A percentile compares a stretch with the other conserved stretches of the same genome.
Evolutionary conservation across 345 rosid species (phyloP).

Genomic region (Schrenkiella parvula): DNA sequence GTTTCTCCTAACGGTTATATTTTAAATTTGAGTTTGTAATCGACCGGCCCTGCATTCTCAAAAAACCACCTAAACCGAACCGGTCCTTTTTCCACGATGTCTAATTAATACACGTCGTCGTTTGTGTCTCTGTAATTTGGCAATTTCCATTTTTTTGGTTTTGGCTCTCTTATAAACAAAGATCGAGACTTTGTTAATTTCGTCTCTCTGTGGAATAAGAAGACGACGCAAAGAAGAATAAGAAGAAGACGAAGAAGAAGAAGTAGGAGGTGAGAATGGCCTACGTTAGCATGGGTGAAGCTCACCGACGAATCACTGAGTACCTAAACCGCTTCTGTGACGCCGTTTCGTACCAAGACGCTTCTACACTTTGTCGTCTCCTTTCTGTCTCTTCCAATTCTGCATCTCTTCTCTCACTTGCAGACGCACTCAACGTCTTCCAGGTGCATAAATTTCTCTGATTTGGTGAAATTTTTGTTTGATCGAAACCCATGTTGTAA

Average conservation of each 20-base stretch:
- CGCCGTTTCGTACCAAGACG: slow-evolving; percentile 69
- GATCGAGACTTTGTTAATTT: background rate
- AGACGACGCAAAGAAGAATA: background rate
- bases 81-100: background rate
- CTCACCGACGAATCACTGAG: slow-evolving; percentile 79
- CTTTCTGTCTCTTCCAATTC: slow-evolving; percentile 70
- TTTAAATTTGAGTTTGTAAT: background rate
- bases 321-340: slow-evolving; percentile 72
- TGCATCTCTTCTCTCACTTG: slow-evolving; percentile 57
- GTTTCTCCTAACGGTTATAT: background rate
- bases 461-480: background rate
- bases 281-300: slow-evolving; percentile 77
- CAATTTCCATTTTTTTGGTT: background rate
- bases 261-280: slow-evolving; percentile 39
- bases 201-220: background rate
- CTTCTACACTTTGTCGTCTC: slow-evolving; percentile 56
- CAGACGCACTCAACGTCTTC: slow-evolving; percentile 76
- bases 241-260: slow-evolving; percentile 6
- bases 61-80: too few species aligned
- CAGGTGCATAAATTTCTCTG: slow-evolving; percentile 31
- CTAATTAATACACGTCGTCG: background rate
- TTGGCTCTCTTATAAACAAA: background rate
- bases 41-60: too few species aligned
- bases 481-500: slow-evolving; percentile 12
- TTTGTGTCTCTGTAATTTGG: background rate